phyloP scores from a whole-genome alignment of 1,139 yeast genomes.

The Kodamaea sp. region DNA sequence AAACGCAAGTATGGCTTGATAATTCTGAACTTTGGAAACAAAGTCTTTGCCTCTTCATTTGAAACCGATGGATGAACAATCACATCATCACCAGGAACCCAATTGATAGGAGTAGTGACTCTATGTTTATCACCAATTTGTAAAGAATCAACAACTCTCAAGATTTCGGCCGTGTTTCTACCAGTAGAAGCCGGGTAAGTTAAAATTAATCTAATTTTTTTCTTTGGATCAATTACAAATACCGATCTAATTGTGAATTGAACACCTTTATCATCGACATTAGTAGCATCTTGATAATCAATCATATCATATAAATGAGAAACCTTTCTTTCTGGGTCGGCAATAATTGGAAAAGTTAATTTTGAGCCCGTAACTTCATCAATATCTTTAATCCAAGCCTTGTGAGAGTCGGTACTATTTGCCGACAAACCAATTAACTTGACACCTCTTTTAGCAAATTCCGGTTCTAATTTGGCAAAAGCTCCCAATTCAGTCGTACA shows the following conservation, averaged over 20 bases:
- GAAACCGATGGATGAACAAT: slow-evolving; percentile 82
- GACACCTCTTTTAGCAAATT: slow-evolving; percentile 73
- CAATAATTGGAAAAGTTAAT: slow-evolving; percentile 82
- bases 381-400: slow-evolving; percentile 81
- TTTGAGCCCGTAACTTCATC: slow-evolving; percentile 72
- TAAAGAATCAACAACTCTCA: slow-evolving; percentile 82
- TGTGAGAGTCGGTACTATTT: slow-evolving; percentile 72
- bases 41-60: slow-evolving; percentile 74
- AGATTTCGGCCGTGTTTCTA: slow-evolving; percentile 82
- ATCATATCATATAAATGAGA: slow-evolving; percentile 87
- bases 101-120: slow-evolving; percentile 77
- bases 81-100: slow-evolving; percentile 78
- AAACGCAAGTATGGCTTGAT: slow-evolving; percentile 72
- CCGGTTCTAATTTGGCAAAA: slow-evolving; percentile 78
- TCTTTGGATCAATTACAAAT: slow-evolving; percentile 80
- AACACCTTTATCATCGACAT: slow-evolving; percentile 56
- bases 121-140: slow-evolving; percentile 78
- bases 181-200: slow-evolving; percentile 91
- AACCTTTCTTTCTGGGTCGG: slow-evolving; percentile 76
- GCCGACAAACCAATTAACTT: slow-evolving; percentile 85
- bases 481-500: slow-evolving; percentile 96
- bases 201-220: slow-evolving; percentile 77
- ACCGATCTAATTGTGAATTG: slow-evolving; percentile 86
- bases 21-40: slow-evolving; percentile 76
- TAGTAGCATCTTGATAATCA: slow-evolving; percentile 81